Base-by-base conservation (phyloP, 1,139 yeast genomes). In the Sugiyamaella grinbergsii region DNA sequence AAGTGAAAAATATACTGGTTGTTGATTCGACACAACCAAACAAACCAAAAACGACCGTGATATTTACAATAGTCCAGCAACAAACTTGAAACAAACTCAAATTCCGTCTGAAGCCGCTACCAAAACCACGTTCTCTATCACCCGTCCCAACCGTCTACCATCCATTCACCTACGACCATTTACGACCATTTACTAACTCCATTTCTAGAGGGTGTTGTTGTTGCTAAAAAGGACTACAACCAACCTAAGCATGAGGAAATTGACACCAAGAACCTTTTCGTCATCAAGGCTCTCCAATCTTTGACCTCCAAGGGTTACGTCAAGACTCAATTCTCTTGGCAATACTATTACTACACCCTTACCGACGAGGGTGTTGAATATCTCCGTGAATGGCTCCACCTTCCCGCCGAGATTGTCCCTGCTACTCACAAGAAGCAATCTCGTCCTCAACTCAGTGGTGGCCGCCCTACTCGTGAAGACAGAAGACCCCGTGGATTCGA, bases 301-400 rank as follows among this genome's bases (percentile, higher is more conserved):
- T 87, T 93, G 78, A 90, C 96, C 74, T 93, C 98, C 66, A 90
- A 85, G 81, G 99, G 99, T 76, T 93, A 73, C 84, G 98, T 93
- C 79, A 90, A 91, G 88, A 93, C 99, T 71, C 98, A 91, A 80
- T 93, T 93, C 86, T 93, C 98, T 71, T 93, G 99, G 99, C 97
- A 91, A 86, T 89, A 89, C 85, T 94, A 93, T 82, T 94, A 93
- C 96, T 94, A 94, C 95, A 90, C 98, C 82, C 88, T 94, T 76
- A 93, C 98, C 74, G 98, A 94, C 76, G 96, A 88, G 79, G 99
- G 99, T 84, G 94, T 94, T 65, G 96, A 90, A 74, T 93, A 81
- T 87, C 87, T 93, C 76, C 88, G 98, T 81, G 89, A 87, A 74
- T 95, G 91, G 88, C 86, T 93, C 78, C 91, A 91, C 85, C 85